Evolutionary conservation across 106 monocot species (phyloP).

Genomic region (Triglochin maritima): DNA sequence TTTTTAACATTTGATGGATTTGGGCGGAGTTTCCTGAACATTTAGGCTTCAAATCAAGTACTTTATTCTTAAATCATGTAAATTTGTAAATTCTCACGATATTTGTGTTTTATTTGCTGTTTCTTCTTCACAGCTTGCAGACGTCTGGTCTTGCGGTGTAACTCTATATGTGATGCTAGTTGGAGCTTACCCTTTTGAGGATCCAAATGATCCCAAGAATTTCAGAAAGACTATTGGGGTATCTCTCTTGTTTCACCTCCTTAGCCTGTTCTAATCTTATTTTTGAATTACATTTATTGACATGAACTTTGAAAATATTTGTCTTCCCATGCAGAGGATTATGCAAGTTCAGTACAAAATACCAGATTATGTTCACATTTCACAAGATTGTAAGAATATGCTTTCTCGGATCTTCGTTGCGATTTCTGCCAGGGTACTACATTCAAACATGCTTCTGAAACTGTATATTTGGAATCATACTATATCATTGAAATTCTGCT

Average conservation of each 20-base stretch:
- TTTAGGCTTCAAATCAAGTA: not conserved
- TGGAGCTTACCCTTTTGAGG: conserved; percentile 70
- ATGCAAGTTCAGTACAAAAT: conserved; percentile 57
- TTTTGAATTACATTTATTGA: not conserved
- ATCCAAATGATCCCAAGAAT: conserved; percentile 15
- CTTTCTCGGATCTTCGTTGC: conserved; percentile 53
- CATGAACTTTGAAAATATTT: not conserved
- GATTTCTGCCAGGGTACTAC: conserved; percentile 35
- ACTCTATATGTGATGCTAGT: conserved; percentile 93
- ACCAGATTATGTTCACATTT: conserved; percentile 57
- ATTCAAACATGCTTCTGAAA: not conserved
- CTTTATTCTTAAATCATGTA: not conserved
- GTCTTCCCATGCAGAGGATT: conserved; percentile 39
- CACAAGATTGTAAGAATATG: conserved; percentile 51
- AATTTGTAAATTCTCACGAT: too few species aligned
- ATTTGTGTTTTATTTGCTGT: too few species aligned
- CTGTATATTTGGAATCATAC: not conserved
- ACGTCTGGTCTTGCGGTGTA: conserved; percentile 99
- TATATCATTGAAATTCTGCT: not conserved
- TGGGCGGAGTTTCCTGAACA: not conserved
- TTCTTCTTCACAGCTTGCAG: conserved; percentile 50
- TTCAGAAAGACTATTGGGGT: conserved; percentile 74
- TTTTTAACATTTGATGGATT: not conserved
- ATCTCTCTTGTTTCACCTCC: not conserved
- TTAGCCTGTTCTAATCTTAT: not conserved